These are phyloP conservation scores for Aspergillus leporis DNA, from an alignment of 495 filamentous ascomycete species.

Conservation along the genomic window DNA sequence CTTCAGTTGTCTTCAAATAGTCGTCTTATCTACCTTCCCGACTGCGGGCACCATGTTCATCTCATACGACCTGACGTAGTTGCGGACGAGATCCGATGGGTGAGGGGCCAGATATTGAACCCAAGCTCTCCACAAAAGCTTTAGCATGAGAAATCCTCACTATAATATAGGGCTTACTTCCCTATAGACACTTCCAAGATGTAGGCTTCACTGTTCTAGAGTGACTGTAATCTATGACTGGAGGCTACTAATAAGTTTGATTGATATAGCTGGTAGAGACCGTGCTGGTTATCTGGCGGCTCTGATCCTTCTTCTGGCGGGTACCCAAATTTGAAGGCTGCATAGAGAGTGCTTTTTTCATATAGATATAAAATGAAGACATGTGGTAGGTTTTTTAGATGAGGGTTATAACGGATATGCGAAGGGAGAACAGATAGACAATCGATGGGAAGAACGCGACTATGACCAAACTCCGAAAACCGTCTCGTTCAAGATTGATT, in stretches of 20 bases:
- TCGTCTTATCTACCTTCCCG: conserved; percentile 39
- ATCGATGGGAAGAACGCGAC: no score
- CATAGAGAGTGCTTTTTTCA: neutral
- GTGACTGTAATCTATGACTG: no score
- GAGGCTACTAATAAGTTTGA: conserved; percentile 4
- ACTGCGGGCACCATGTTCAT: conserved; percentile 53
- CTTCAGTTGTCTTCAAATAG: conserved; percentile 36
- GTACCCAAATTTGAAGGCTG: conserved; percentile 20
- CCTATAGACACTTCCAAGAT: no score
- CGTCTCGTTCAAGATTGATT: no score
- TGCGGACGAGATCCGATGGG: conserved; percentile 48
- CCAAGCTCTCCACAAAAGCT: neutral
- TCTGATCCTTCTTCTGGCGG: conserved; percentile 55
- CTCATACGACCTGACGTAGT: conserved; percentile 48
- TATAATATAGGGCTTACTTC: conserved; percentile 8
- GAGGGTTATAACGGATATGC: no score
- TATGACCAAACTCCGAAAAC: no score
- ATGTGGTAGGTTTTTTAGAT: no score
- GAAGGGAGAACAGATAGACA: no score
- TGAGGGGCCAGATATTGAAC: conserved; percentile 29
- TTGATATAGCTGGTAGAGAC: conserved; percentile 56
- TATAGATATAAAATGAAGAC: neutral
- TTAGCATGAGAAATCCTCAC: neutral
- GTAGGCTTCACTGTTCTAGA: no score
- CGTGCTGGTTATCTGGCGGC: conserved; percentile 63